Conservation (phyloP, 768 basidiomycete species). For the Russula sp. region DNA sequence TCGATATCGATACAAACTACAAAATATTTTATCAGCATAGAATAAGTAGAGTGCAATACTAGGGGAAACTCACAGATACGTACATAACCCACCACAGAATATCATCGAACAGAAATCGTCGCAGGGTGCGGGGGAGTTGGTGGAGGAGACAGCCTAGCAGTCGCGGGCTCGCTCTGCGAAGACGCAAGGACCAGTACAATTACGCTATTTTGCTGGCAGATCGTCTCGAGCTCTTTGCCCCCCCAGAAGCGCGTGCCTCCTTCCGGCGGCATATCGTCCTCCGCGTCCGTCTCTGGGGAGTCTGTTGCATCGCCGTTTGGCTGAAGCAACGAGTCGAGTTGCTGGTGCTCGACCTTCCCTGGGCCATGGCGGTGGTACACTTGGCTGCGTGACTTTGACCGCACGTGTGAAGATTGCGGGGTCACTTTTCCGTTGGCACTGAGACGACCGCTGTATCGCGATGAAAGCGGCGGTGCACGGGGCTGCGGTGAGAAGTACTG, state of each 20-base stretch:
- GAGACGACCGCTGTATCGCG: slow-evolving; percentile 20
- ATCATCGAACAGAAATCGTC: slow-evolving; percentile 12
- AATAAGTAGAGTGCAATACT: background rate
- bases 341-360: slow-evolving; percentile 57
- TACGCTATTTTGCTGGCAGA: slow-evolving; percentile 86
- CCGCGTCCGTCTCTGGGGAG: slow-evolving; percentile 22
- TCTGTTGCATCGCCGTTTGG: slow-evolving; percentile 16
- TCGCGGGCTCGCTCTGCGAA: slow-evolving; percentile 45
- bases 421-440: slow-evolving; percentile 13
- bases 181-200: slow-evolving; percentile 67
- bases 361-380: slow-evolving; percentile 56
- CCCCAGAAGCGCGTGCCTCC: slow-evolving; percentile 56
- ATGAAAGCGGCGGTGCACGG: slow-evolving; percentile 23
- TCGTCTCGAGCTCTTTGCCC: slow-evolving; percentile 74
- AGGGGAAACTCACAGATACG: slow-evolving; percentile 6
- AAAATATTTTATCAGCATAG: background rate
- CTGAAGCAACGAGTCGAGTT: slow-evolving; percentile 27
- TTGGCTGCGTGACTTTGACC: slow-evolving; percentile 66
- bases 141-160: slow-evolving; percentile 17
- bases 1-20: slow-evolving; percentile 2
- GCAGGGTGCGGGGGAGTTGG: slow-evolving; percentile 4
- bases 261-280: slow-evolving; percentile 30
- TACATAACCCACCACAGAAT: background rate
- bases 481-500: slow-evolving; percentile 29
- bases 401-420: slow-evolving; percentile 33